Conservation (phyloP, 2,329 filamentous ascomycete species). For the Claviceps paspali region DNA sequence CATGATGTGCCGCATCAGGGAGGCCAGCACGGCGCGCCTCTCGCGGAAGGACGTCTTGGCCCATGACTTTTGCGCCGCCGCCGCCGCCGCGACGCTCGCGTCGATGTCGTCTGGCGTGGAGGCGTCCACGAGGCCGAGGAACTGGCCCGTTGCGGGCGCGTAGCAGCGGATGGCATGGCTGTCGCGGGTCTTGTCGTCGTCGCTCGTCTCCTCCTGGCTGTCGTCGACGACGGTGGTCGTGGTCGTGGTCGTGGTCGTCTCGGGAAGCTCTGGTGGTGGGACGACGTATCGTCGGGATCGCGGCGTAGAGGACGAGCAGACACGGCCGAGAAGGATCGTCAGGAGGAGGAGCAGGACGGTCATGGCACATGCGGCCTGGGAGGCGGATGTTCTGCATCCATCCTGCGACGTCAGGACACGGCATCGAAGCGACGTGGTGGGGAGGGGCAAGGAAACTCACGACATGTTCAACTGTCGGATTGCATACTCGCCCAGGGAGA, state of each 20-base stretch:
- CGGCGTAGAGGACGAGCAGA: conserved; percentile 13
- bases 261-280: conserved; percentile 43
- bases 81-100: conserved; percentile 56
- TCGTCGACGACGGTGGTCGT: too few species aligned
- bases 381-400: conserved; percentile 11
- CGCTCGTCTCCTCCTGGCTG: conserved; percentile 41
- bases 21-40: conserved; percentile 63
- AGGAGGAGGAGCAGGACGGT: conserved; percentile 14
- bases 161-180: conserved; percentile 67
- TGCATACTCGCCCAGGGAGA: conserved; percentile 1
- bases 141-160: conserved; percentile 74
- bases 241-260: conserved; percentile 33
- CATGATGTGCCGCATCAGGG: conserved; percentile 68
- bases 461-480: conserved; percentile 5
- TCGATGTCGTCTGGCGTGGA: conserved; percentile 66
- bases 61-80: conserved; percentile 64
- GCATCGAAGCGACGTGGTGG: neutral
- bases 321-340: conserved; percentile 16
- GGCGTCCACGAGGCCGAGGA: conserved; percentile 66
- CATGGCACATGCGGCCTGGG: conserved; percentile 13
- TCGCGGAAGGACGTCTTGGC: conserved; percentile 60
- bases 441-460: too few species aligned
- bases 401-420: too few species aligned
- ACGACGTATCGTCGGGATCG: conserved; percentile 44
- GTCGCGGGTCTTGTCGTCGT: conserved; percentile 49